Base-by-base conservation (phyloP, 495 filamentous ascomycete genomes). In the Podospora anserina region DNA sequence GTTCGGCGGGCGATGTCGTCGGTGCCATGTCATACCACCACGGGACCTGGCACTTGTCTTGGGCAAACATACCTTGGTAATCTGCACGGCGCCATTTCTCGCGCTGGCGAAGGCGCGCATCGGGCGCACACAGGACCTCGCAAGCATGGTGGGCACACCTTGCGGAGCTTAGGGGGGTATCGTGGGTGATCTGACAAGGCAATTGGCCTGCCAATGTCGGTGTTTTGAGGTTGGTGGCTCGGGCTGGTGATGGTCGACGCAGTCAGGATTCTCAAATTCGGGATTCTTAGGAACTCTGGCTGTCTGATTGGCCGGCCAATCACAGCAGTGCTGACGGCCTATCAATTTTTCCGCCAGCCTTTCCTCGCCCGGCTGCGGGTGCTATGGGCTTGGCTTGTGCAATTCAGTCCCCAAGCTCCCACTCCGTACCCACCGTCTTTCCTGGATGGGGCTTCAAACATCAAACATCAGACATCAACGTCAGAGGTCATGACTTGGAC, bases 41-140 rank as follows among this genome's bases (percentile, higher is more conserved):
- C 23, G 18, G 27, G 60, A 18, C 23, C 11, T 62, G 60, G 60
- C 23, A 49, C 5, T 1, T 49, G 30, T 49, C 39, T 49, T 57
- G 20, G 39, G 61, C 34, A 72, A 72, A 72, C 84, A 76, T 87
- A 90, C 88, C 86, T 86, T 86, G 74, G 87, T 72, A 72, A 86
- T 81, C 67, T 81, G 82, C 75, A 83, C 81, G 76, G 86, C 81
- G 78, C 82, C 82, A 82, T 86, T 89, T 82, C 84, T 85, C 71
- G 84, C 89, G 79, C 88, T 83, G 82, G 88, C 90, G 82, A 91
- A 82, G 74, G 88, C 83, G 86, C 92, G 92, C 86, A 88, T 85
- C 78, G 89, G 85, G 81, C 92, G 92, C 84, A 93, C 82, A 78
- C 85, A 87, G 78, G 92, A 91, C 83, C 92, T 89, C 82, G 90